A percentile compares a stretch with the other conserved stretches of the same genome.
phyloP scores from a whole-genome alignment of 208 protist genomes.

The Trypanosoma scelopori region DNA sequence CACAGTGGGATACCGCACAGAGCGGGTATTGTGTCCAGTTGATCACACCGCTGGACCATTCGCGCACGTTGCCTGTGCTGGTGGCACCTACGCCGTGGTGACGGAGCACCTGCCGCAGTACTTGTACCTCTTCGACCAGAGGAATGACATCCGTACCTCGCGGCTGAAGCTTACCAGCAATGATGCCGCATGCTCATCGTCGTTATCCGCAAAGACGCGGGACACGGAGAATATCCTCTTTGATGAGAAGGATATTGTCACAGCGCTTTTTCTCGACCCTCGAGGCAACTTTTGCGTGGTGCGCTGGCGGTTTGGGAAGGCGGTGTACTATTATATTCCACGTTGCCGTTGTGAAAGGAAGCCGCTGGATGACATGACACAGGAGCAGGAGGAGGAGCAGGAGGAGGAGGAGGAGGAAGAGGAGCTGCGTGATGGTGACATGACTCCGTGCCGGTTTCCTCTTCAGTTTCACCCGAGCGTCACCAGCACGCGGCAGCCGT shows the following conservation, averaged over 20 bases:
- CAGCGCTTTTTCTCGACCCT: conserved; percentile 44
- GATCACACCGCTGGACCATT: conserved; percentile 20
- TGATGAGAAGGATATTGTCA: conserved; percentile 30
- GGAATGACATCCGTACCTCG: conserved; percentile 43
- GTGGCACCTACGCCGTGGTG: conserved; percentile 44
- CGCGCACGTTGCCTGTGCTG: conserved; percentile 33
- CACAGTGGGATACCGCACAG: conserved; percentile 25
- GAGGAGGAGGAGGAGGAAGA: conserved; percentile 2
- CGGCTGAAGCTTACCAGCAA: conserved; percentile 24
- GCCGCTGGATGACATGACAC: background rate
- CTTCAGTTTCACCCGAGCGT: conserved; percentile 8
- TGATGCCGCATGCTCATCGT: background rate
- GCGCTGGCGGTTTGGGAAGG: conserved; percentile 38
- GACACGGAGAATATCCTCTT: conserved; percentile 18
- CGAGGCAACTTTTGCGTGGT: conserved; percentile 48
- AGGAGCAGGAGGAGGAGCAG: background rate
- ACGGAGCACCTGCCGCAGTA: conserved; percentile 35
- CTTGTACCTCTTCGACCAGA: conserved; percentile 51
- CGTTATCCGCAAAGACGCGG: background rate
- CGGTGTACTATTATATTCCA: conserved; percentile 47
- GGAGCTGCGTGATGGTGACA: conserved; percentile 1
- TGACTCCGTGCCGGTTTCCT: conserved; percentile 9
- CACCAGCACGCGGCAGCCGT: background rate
- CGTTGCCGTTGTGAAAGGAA: background rate
- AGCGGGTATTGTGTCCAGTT: conserved; percentile 36